A percentile compares a stretch with the other conserved stretches of the same genome.
Evolutionary conservation across 352 stramenopile genomes (phyloP).

Genomic region (Pythium aristosporum): DNA sequence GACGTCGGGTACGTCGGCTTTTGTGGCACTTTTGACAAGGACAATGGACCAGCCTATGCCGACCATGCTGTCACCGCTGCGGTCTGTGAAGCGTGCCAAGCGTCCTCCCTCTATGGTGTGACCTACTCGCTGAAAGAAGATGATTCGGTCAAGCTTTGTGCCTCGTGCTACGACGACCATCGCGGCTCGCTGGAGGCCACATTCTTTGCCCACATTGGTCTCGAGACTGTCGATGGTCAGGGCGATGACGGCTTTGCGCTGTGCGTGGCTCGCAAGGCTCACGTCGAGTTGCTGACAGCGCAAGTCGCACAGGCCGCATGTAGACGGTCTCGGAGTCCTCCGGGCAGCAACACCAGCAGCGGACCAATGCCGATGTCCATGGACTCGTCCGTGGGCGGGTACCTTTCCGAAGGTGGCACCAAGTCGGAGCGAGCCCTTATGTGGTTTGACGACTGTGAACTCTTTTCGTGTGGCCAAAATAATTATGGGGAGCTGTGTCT

Average conservation of each 20-base stretch:
- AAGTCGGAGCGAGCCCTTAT: constrained; percentile 21
- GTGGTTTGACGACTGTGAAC: constrained; percentile 80
- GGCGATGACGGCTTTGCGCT: constrained; percentile 37
- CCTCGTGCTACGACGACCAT: constrained; percentile 79
- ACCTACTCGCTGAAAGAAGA: constrained; percentile 68
- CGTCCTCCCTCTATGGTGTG: constrained; percentile 37
- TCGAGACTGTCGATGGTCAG: constrained; percentile 35
- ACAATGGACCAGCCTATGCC: constrained; percentile 82
- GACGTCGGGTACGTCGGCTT: constrained; percentile 81
- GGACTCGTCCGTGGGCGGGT: neutral
- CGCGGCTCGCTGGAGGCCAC: constrained; percentile 48
- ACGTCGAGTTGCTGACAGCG: constrained; percentile 47
- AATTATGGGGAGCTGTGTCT: constrained; percentile 88
- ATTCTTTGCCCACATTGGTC: constrained; percentile 42
- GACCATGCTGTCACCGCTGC: constrained; percentile 29
- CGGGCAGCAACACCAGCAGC: neutral
- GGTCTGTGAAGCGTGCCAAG: constrained; percentile 58
- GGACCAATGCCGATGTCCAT: neutral
- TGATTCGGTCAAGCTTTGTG: constrained; percentile 57
- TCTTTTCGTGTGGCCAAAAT: constrained; percentile 89
- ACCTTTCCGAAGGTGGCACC: neutral
- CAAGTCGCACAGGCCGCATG: constrained; percentile 32
- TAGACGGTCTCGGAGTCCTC: constrained; percentile 34
- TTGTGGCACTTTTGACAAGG: constrained; percentile 75
- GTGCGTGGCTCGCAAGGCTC: constrained; percentile 51